These are phyloP conservation scores for Lyophyllum decastes DNA, from an alignment of 768 basidiomycete species.

Conservation along the genomic window DNA sequence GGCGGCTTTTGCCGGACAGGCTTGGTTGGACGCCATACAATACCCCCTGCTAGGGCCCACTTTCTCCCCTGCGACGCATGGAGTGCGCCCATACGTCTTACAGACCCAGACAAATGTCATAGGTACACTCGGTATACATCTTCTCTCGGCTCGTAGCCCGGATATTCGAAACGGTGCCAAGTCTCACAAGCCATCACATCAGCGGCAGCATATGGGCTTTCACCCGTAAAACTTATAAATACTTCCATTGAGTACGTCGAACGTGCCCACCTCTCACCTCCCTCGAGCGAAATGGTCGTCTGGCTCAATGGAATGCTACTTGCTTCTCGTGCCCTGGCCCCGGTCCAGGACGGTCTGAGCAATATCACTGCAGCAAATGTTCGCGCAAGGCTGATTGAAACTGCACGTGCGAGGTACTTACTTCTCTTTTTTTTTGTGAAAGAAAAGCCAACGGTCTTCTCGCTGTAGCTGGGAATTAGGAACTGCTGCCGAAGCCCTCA, in stretches of 20 bases:
- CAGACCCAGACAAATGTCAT: not conserved
- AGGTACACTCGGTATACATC: not conserved
- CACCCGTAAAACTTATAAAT: constrained; percentile 1
- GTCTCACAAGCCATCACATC: not conserved
- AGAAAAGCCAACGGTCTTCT: not conserved
- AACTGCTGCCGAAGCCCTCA: constrained; percentile 55
- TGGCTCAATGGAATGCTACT: constrained; percentile 9
- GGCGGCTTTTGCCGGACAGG: not conserved
- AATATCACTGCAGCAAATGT: constrained; percentile 16
- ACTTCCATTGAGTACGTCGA: not conserved
- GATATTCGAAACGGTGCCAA: not conserved
- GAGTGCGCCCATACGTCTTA: not conserved
- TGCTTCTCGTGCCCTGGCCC: constrained; percentile 7
- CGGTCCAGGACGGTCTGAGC: constrained; percentile 12
- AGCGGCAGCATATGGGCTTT: not conserved
- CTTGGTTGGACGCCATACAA: not conserved
- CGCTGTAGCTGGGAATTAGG: constrained; percentile 60
- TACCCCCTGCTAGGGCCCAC: not conserved
- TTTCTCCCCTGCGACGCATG: not conserved
- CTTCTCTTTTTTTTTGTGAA: not conserved
- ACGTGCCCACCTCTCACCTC: not conserved
- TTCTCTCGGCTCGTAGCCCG: not conserved
- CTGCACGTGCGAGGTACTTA: constrained; percentile 4
- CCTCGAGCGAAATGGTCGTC: constrained; percentile 4
- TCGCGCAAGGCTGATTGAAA: constrained; percentile 12